phyloP scores from a whole-genome alignment of 2,329 filamentous ascomycete genomes.

The Trichoderma endophyticum region DNA sequence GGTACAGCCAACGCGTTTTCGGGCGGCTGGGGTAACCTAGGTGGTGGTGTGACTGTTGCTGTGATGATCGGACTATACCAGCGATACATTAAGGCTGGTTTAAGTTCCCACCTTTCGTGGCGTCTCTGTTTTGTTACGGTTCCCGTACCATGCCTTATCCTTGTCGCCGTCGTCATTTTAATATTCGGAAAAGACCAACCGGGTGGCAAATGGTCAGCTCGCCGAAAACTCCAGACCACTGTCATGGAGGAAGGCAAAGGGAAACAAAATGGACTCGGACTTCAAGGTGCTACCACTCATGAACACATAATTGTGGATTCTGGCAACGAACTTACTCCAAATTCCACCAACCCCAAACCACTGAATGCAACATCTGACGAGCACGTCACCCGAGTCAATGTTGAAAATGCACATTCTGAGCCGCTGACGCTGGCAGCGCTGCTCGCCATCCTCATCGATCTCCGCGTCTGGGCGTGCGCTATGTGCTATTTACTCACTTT shows the following conservation, averaged over 20 bases:
- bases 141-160: constrained; percentile 76
- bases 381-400: not conserved
- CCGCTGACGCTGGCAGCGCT: constrained; percentile 35
- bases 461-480: constrained; percentile 52
- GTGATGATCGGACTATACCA: constrained; percentile 89
- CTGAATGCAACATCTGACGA: not conserved
- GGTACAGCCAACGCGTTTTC: constrained; percentile 84
- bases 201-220: constrained; percentile 75
- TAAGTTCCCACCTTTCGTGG: constrained; percentile 67
- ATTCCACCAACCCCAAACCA: not conserved
- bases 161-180: constrained; percentile 63
- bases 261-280: constrained; percentile 26
- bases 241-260: constrained; percentile 55
- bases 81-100: constrained; percentile 54
- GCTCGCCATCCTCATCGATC: constrained; percentile 49
- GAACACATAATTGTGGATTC: not conserved
- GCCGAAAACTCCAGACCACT: constrained; percentile 51
- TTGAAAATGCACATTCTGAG: not conserved
- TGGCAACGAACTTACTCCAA: not conserved
- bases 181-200: constrained; percentile 79
- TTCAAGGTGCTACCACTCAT: not conserved
- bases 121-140: constrained; percentile 62
- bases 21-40: constrained; percentile 81
- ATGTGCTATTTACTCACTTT: constrained; percentile 60
- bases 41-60: constrained; percentile 89